A percentile compares a stretch with the other conserved stretches of the same genome.
Conservation (phyloP, 75 land plant genomes). For the Adiantum capillusveneris region DNA sequence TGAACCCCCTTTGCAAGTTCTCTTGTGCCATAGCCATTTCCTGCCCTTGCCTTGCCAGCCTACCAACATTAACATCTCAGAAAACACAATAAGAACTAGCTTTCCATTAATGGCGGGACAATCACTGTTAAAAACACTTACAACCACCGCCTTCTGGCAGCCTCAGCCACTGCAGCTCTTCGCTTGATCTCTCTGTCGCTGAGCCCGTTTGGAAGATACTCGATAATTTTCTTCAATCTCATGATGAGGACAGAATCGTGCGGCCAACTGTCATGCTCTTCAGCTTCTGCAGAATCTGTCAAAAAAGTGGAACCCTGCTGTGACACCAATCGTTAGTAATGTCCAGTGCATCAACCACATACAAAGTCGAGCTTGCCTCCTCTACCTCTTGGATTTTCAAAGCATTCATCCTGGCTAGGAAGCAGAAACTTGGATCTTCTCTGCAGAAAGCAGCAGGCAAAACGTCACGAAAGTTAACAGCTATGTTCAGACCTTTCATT, state of each 20-base stretch:
- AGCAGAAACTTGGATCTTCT: constrained; percentile 7
- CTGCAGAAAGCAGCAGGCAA: constrained; percentile 1
- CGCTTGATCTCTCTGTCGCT: constrained; percentile 2
- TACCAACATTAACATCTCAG: background rate
- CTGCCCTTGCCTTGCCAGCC: background rate
- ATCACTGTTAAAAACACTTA: background rate
- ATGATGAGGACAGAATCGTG: constrained; percentile 11
- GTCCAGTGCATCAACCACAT: no score
- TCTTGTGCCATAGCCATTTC: background rate
- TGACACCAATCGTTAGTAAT: no score
- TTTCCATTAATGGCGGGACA: no score
- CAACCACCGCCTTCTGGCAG: constrained; percentile 8
- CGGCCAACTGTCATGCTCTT: constrained; percentile 13
- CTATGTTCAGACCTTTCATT: background rate
- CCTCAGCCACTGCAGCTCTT: constrained; percentile 11
- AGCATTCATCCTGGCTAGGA: background rate
- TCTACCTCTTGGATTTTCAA: no score
- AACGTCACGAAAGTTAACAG: background rate
- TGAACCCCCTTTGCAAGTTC: background rate
- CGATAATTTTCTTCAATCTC: constrained; percentile 19
- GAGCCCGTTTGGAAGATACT: constrained; percentile 16
- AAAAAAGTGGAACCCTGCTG: no score
- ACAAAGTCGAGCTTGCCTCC: no score
- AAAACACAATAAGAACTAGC: no score
- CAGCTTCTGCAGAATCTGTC: no score